phyloP scores from a whole-genome alignment of 1,284 basidiomycete genomes.

The Xerocomus tenax region DNA sequence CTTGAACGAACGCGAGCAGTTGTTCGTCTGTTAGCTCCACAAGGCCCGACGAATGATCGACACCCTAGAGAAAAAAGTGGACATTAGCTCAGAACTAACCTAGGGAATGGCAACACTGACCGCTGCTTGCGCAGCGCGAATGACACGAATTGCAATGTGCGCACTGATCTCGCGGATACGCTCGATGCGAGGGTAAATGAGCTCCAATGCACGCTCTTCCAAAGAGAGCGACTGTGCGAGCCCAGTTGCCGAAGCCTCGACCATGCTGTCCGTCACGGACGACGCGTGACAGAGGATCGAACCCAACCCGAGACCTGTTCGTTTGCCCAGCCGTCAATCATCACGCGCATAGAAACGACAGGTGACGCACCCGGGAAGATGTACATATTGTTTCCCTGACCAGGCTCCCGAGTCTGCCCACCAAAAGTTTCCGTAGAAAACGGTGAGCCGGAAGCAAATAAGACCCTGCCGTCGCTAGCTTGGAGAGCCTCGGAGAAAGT shows the following conservation, averaged over 20 bases:
- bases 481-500: conserved; percentile 80
- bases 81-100: neutral
- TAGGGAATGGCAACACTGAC: conserved; percentile 33
- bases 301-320: conserved; percentile 67
- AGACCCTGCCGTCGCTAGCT: conserved; percentile 63
- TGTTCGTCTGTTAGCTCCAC: conserved; percentile 48
- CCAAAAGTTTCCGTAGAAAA: conserved; percentile 64
- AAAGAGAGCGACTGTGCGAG: conserved; percentile 68
- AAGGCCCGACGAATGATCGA: conserved; percentile 52
- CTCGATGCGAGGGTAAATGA: conserved; percentile 70
- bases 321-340: conserved; percentile 2
- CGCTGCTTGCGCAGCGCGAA: conserved; percentile 69
- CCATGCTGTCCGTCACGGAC: conserved; percentile 70
- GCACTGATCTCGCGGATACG: conserved; percentile 80
- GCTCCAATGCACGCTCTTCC: conserved; percentile 58
- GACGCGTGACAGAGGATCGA: conserved; percentile 62
- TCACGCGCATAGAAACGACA: neutral
- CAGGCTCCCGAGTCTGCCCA: conserved; percentile 64
- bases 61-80: conserved; percentile 35
- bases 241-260: too few species aligned
- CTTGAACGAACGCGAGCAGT: conserved; percentile 46
- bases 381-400: conserved; percentile 90
- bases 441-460: conserved; percentile 89
- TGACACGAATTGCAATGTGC: conserved; percentile 64
- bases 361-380: conserved; percentile 53